Base-by-base conservation (phyloP, 495 filamentous ascomycete species). In the Clohesyomyces aquaticus region DNA sequence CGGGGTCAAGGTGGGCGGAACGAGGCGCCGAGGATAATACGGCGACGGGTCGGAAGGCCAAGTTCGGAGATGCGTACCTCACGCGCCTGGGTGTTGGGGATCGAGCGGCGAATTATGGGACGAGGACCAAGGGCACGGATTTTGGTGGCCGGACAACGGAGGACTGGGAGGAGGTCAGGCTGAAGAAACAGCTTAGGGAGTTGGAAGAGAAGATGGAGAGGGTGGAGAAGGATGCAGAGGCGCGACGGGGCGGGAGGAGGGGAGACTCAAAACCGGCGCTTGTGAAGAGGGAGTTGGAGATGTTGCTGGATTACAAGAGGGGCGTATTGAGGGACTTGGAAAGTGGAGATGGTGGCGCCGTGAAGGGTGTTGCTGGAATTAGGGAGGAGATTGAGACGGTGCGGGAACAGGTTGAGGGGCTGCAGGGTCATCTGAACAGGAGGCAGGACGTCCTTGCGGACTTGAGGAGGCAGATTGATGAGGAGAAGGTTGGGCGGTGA, bases 11-110 rank as follows among this genome's bases (percentile, higher is more conserved):
- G 69, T 93, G 88, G 86, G 88, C 85, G 11, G 79, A 83, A 56
- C 80, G 80, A 45, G 79, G 79, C n/a, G n/a, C n/a, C 14, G 88
- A 91, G 69, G 88, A 91, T 27, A 82, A 85, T 64, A 96, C 91
- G 1, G 72, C 77, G 3, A 90, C 88, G n/a, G 91, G 91, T 41
- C 84, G 88, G 69, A 98, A 98, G 76, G 87, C 91, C 66, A 96
- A 93, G 74, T 98, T 98, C 75, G 94, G 94, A 54, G 93, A 98
- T 75, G 90, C 94, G 43, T 98, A 98, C 77, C 86, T 98, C 47
- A 90, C 87, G 65, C 88, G 94, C 26, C 79, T 98, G 38, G 94
- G 94, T 19, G 83, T 91, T 53, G 90, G 89, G 27, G 91, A 91
- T 67, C 89, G 91, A 72, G 82, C 83, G 12, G 80, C 79, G 28